These are phyloP conservation scores for Pyrenochaeta sp. DNA, from an alignment of 2,329 filamentous ascomycete species.

Conservation along the genomic window DNA sequence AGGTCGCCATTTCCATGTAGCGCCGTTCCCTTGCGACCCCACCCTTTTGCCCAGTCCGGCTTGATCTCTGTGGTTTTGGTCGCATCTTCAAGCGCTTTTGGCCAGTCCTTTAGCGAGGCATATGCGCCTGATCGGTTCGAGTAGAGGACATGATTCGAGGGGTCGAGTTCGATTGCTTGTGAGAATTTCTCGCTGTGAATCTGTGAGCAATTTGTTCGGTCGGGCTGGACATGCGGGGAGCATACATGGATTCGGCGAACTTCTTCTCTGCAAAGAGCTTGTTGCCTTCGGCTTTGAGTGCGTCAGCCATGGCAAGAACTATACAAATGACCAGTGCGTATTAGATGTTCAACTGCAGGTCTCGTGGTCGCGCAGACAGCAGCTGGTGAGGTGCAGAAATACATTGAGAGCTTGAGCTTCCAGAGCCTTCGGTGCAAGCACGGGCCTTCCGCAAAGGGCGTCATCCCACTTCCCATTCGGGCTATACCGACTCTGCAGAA, in stretches of 20 bases:
- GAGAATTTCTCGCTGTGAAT: conserved; percentile 84
- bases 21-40: conserved; percentile 90
- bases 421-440: conserved; percentile 42
- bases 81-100: conserved; percentile 85
- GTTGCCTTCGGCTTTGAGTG: conserved; percentile 97
- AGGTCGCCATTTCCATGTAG: conserved; percentile 88
- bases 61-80: conserved; percentile 94
- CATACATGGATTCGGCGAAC: conserved; percentile 93
- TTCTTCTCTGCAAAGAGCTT: conserved; percentile 98
- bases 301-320: conserved; percentile 66
- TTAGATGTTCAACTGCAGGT: conserved; percentile 5
- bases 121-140: conserved; percentile 92
- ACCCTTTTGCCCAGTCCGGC: conserved; percentile 97
- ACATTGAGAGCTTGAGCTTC: conserved; percentile 41
- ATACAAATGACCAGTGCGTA: conserved; percentile 7
- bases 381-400: conserved; percentile 43
- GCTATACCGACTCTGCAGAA: conserved; percentile 10
- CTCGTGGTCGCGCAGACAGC: conserved; percentile 23
- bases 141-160: conserved; percentile 94
- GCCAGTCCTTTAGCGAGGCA: conserved; percentile 89
- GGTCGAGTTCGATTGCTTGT: conserved; percentile 87
- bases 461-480: conserved; percentile 21
- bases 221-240: conserved; percentile 42
- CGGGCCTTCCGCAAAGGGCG: conserved; percentile 28
- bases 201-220: conserved; percentile 23